These are phyloP conservation scores for Ceratocystis diversiconidia DNA, from an alignment of 2,329 filamentous ascomycete species.

Conservation along the genomic window DNA sequence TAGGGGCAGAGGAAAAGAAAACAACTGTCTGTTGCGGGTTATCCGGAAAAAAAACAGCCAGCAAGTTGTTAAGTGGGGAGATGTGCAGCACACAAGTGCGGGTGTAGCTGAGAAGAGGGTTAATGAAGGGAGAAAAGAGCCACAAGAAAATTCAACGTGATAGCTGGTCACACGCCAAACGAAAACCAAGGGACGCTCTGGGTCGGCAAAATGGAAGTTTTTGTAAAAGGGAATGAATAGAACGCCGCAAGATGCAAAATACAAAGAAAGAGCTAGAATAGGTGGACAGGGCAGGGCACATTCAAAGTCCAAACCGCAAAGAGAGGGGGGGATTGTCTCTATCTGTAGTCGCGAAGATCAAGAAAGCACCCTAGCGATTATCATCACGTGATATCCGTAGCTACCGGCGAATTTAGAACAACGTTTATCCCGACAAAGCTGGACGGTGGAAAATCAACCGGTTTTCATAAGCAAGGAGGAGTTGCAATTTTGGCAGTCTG, in stretches of 20 bases:
- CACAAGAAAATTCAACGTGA: neutral
- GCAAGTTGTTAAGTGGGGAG: neutral
- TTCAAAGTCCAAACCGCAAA: neutral
- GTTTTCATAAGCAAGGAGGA: neutral
- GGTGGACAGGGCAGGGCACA: neutral
- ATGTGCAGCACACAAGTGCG: neutral
- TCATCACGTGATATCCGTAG: neutral
- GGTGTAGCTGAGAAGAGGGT: neutral
- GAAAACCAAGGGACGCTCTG: neutral
- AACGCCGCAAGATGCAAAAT: neutral
- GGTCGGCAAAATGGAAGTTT: neutral
- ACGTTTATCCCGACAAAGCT: neutral
- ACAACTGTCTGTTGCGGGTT: neutral
- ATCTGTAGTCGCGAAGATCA: neutral
- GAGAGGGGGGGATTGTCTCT: neutral
- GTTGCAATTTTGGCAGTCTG: neutral
- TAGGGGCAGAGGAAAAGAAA: neutral
- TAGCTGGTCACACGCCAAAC: neutral
- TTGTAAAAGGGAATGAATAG: neutral
- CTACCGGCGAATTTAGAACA: neutral
- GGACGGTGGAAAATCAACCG: no score
- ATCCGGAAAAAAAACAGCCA: neutral
- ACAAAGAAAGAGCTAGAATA: no score
- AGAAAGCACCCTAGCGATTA: neutral
- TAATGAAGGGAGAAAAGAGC: neutral